Evolutionary conservation across 805 yeast genomes (phyloP), one percentile per base, ranked within the genome.

Genomic region (Saccharomycopsis microspora): DNA sequence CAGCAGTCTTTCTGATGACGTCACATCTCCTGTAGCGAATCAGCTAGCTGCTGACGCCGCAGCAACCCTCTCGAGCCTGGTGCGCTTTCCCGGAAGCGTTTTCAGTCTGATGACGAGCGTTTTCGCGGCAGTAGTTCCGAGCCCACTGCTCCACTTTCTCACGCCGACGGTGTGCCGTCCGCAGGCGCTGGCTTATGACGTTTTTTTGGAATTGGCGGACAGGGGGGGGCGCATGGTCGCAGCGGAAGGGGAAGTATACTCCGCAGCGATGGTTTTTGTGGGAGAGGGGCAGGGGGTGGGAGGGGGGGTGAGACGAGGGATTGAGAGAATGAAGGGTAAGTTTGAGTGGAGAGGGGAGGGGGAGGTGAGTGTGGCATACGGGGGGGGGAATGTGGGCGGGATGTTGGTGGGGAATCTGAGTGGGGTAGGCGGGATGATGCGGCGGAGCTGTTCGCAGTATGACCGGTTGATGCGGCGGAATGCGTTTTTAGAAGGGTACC

Each of bases 11-110:
- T 79, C 89, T 2, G 83, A 82, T 57, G 76, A 74, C 44, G 89
- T 88, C 48, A 78, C 90, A 2, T 19, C 19, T 19, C 19, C 19
- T 19, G 19, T 19, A 19, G 19, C 19, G 19, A 93, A 93, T 65
- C 86, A 84, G 59, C 69, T 93, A 39, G 87, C 93, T 3, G 76
- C 97, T 0, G 80, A 88, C 5, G 87, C 86, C 6, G 76, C 88
- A 71, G 80, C 95, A 0, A 80, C 89, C 0, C 69, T 87, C 3
- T 85, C 97, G 2, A 85, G 90, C 52, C 85, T 97, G 0, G 65
- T 93, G 41, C 71, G 98, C 55, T 90, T 84, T 61, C 98, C 98
- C 3, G 81, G 93, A 43, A 87, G 87, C 65, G 82, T 88, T 75
- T 89, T 85, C 69, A 85, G 83, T 59, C 86, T 95, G 3, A 66